phyloP scores from a whole-genome alignment of 306 rosid species.

The Cicer pinnatifidum region DNA sequence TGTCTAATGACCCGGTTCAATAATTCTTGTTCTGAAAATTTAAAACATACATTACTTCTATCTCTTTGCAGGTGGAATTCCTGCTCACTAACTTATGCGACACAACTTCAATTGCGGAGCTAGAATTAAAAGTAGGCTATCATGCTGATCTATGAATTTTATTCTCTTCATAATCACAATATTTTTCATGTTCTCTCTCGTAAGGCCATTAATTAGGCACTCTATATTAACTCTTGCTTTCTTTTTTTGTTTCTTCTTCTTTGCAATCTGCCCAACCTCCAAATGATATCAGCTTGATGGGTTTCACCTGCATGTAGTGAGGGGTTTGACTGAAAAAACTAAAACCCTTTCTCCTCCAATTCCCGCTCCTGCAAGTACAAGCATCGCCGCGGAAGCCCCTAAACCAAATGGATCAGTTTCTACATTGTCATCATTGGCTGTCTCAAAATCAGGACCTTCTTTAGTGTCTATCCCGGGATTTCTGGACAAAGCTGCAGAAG shows the following conservation, averaged over 20 bases:
- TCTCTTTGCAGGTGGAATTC: constrained; percentile 71
- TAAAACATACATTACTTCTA: constrained; percentile 29
- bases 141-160: constrained; percentile 31
- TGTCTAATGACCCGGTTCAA: neutral
- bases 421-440: constrained; percentile 57
- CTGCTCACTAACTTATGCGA: constrained; percentile 72
- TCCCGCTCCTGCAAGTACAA: constrained; percentile 50
- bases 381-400: constrained; percentile 47
- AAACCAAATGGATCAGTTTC: constrained; percentile 58
- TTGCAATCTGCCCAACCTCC: constrained; percentile 29
- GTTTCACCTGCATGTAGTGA: constrained; percentile 64
- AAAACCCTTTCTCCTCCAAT: constrained; percentile 50
- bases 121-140: constrained; percentile 73
- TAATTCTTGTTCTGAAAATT: constrained; percentile 36
- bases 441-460: constrained; percentile 53
- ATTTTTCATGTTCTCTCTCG: constrained; percentile 19
- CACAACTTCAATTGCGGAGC: constrained; percentile 68
- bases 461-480: constrained; percentile 53
- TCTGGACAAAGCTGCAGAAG: constrained; percentile 77
- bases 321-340: constrained; percentile 52
- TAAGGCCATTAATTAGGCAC: constrained; percentile 21
- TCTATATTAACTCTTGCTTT: constrained; percentile 21
- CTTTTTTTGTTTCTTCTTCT: constrained; percentile 37
- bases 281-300: constrained; percentile 66
- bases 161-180: constrained; percentile 16